Evolutionary conservation across 176 grass and related monocot species (phyloP), one percentile per base, ranked within the genome.

Genomic region (Pharus latifolius): DNA sequence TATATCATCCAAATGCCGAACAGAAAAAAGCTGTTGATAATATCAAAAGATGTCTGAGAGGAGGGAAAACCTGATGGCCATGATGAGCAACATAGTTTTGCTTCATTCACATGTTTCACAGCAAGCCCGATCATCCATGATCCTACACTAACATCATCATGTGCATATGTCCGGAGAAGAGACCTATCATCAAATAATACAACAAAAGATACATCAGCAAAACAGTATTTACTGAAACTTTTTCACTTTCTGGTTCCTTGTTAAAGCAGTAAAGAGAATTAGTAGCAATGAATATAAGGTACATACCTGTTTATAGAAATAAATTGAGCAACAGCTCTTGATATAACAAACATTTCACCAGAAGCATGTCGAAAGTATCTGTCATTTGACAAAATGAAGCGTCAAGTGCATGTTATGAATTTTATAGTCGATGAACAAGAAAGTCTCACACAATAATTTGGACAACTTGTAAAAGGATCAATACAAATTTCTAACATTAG

Each of bases 51-150:
- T 43, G 30, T 25, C 65, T 54, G 3, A 40, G 70, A 56, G 59
- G 59, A 73, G 29, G 60, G 10, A 61, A 64, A 65, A 99, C 95
- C 95, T 91, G 90, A 83, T 52, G 95, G 78, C 95, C 95, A 99
- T 2, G 90, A 91, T 44, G 95, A 99, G 74, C 95, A 99, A 49
- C 95, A 99, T 25, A 94, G 60, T 78, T 88, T 99, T 78, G 87
- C 82, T 82, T 99, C 90, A 73, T 99, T 90, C 69, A 94, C 87
- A 81, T 99, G 87, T 59, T 94, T 94, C 58, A 94, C 87, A 62
- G 84, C 87, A 76, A 99, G 90, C 28, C 90, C 90, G 82, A 99
- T 82, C 79, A 99, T 88, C 95, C 95, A 94, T 13, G 95, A 99
- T 60, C 95, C 95, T 40, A 99, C 56, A 49, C 90, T 99, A 78